Base-by-base conservation (phyloP, 2,329 filamentous ascomycete species). In the Aspergillus tamarii region DNA sequence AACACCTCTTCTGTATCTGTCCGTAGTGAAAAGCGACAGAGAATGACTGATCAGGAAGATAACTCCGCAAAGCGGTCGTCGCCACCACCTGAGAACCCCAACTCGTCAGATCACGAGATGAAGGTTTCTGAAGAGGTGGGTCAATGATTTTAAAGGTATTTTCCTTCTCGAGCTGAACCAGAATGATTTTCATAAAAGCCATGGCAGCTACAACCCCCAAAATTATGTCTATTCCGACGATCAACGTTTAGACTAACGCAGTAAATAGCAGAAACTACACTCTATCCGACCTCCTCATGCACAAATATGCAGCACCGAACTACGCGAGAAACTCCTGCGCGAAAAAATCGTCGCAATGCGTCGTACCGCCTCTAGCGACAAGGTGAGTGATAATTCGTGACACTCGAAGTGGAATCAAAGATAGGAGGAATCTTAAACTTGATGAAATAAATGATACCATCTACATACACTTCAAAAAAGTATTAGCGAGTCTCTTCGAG, bases 1-100 rank as follows among this genome's bases (percentile, higher is more conserved):
- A 81, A 80, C 65, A 76, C 75, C 60, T 79, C 79, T 66, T 80
- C 81, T 53, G 73, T 75, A 64, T 80, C 80, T 65, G 75, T 74
- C 66, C 78, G 76, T 60, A 73, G 74, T 72, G 76, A 78, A 50
- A 82, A 82, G 68, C 74, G 77, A 69, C 76, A 75, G 64, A 79
- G 74, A 67, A 74, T 76, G 66, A 73, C 78, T 74, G 78, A 78
- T 75, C 72, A 77, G 67, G 70, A 76, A 46, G 69, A 76, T 57
- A 70, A 72, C 41, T 48, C 68, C 56, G 60, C 66, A 52, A 72
- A 65, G 65, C 70, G 62, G 59, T 70, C 70, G 30, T 64, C 67
- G 21, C 63, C 67, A n/a, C 66, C 67, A 45, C 65, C 64, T 43
- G 66, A 67, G 46, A 65, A 66, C 39, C 62, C 62, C 23, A 66